phyloP scores from a whole-genome alignment of 2,329 filamentous ascomycete species.

The Xylaria sp. region DNA sequence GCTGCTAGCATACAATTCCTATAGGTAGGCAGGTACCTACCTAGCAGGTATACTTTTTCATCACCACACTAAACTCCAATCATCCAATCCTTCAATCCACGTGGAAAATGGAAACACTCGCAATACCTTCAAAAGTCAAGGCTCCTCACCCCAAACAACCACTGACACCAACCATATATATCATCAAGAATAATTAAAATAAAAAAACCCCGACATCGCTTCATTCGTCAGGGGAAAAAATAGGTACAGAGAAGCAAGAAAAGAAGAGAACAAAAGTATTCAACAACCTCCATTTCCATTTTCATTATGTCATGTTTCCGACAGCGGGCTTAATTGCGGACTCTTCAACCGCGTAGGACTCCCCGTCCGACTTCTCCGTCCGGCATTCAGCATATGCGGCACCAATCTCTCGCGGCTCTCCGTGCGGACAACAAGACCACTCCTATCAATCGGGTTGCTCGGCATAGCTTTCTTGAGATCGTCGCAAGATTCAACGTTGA shows the following conservation, averaged over 20 bases:
- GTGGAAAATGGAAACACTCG: too few species aligned
- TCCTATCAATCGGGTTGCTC: constrained; percentile 62
- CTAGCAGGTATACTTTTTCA: constrained; percentile 14
- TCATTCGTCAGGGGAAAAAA: constrained; percentile 10
- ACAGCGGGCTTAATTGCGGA: constrained; percentile 57
- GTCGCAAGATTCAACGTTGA: constrained; percentile 60
- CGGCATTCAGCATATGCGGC: constrained; percentile 61
- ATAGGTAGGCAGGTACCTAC: too few species aligned
- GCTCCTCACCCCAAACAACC: neutral
- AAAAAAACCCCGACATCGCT: constrained; percentile 6
- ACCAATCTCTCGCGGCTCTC: constrained; percentile 83
- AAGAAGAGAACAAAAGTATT: constrained; percentile 20
- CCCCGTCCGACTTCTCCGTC: constrained; percentile 61
- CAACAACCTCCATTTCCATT: neutral
- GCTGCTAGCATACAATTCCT: neutral
- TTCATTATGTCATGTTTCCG: too few species aligned
- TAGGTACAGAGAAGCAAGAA: constrained; percentile 20
- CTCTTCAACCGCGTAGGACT: constrained; percentile 67
- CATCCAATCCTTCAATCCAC: too few species aligned
- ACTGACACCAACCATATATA: constrained; percentile 15
- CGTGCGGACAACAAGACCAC: constrained; percentile 78
- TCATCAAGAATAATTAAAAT: neutral
- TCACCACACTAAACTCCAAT: constrained; percentile 15
- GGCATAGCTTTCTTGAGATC: constrained; percentile 44
- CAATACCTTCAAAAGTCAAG: too few species aligned